A percentile compares a stretch with the other conserved stretches of the same genome.
Evolutionary conservation across 345 rosid genomes (phyloP).

Genomic region (Triadica sebifera): DNA sequence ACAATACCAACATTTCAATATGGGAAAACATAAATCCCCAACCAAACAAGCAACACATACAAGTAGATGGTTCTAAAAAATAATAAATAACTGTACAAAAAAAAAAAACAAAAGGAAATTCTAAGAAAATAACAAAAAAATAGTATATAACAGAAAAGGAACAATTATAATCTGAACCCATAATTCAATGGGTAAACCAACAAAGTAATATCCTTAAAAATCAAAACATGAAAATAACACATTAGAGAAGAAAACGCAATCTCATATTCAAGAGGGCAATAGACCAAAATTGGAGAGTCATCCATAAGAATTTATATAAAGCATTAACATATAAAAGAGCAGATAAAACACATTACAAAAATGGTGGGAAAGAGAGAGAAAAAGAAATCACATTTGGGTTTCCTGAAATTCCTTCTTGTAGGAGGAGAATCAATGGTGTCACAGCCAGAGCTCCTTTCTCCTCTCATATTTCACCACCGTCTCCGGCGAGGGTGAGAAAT

Average conservation of each 20-base stretch:
- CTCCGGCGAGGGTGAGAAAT: not conserved
- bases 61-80: not conserved
- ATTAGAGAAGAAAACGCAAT: not conserved
- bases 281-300: not conserved
- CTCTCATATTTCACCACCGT: conserved; percentile 6
- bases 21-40: not conserved
- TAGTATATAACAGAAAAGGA: not conserved
- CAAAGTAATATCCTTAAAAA: not conserved
- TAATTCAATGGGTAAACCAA: not conserved
- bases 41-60: conserved; percentile 2
- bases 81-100: not conserved
- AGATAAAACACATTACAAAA: not conserved
- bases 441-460: conserved; percentile 11
- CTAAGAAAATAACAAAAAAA: not conserved
- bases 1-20: not conserved
- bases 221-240: not conserved
- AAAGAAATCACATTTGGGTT: conserved; percentile 19
- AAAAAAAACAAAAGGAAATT: not conserved
- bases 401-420: conserved; percentile 8
- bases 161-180: not conserved
- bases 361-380: not conserved
- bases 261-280: not conserved
- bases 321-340: not conserved
- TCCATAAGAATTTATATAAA: not conserved
- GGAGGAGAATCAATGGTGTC: conserved; percentile 8